Base-by-base conservation (phyloP, 2,329 filamentous ascomycete species). In the Colletotrichum sp. region DNA sequence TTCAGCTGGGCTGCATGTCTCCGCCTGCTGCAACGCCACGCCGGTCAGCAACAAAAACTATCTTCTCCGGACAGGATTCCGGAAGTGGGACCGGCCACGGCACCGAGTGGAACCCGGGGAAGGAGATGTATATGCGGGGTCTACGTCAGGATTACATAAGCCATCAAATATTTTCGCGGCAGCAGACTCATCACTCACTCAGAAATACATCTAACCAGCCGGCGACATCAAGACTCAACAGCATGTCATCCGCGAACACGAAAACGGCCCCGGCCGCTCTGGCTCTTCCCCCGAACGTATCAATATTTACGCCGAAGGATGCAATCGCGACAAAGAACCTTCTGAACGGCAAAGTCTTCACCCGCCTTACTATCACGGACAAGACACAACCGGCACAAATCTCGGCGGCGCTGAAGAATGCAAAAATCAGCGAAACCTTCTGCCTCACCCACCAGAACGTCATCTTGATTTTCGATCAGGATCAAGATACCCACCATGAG, bases 401-500 rank as follows among this genome's bases (percentile, higher is more conserved):
- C 18, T 58, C 69, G 3, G 60, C 73, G 2, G 74, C 77, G 26
- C 28, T 79, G 12, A 65, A 48, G 26, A 67, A 64, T 1, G 34
- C 63, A 6, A n/a, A 70, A 4, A 67, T 71, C 48, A 70, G 24
- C 13, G 77, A 78, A 15, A 15, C n/a, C 3, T 79, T 79, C 43
- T 79, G 67, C n/a, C 71, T 79, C 18, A 65, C 63, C 4, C 78
- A 79, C 57, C 68, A 74, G 9, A 74, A 67, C 9, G 74, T 77
- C 3, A 73, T 79, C 3, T 34, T 80, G 61, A 77, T 80, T 1
- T 80, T 79, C 10, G 28, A 67, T 24, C 61, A 72, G 5, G 77
- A 74, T 16, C 66, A 74, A 15, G 79, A 79, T 15, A 24, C 57
- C 18, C 79, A 80, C 18, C 79, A 80, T 24, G 78, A 79, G 57